phyloP scores from a whole-genome alignment of 2,329 filamentous ascomycete species.

The Ophiostoma ips region DNA sequence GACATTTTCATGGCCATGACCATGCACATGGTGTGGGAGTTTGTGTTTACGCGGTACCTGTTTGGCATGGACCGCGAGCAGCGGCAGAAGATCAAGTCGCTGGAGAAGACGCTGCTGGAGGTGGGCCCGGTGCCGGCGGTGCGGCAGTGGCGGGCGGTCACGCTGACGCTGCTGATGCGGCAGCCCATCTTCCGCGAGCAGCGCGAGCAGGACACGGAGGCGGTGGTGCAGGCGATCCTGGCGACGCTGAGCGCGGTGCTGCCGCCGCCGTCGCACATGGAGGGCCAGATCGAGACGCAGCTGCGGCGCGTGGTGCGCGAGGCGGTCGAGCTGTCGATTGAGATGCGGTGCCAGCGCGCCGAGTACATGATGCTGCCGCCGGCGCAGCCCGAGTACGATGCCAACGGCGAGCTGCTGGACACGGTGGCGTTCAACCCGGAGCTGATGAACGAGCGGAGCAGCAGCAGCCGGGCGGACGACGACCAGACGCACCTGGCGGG shows the following conservation, averaged over 20 bases:
- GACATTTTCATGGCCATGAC: conserved; percentile 98
- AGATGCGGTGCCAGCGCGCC: conserved; percentile 93
- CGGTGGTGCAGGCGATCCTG: conserved; percentile 85
- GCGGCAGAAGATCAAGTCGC: conserved; percentile 87
- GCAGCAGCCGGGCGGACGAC: conserved; percentile 27
- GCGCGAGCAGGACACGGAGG: conserved; percentile 80
- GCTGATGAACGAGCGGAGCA: conserved; percentile 86
- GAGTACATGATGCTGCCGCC: conserved; percentile 99
- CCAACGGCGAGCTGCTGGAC: conserved; percentile 74
- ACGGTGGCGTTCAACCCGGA: conserved; percentile 86
- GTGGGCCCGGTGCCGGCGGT: conserved; percentile 82
- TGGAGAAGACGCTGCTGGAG: conserved; percentile 84
- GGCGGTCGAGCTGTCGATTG: conserved; percentile 80
- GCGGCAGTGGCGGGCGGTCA: conserved; percentile 92
- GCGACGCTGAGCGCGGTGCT: conserved; percentile 71
- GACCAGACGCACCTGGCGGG: conserved; percentile 38
- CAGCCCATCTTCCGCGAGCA: conserved; percentile 69
- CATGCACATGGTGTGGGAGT: conserved; percentile 99
- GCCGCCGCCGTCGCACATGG: conserved; percentile 69
- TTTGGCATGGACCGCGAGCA: conserved; percentile 99
- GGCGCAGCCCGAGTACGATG: conserved; percentile 86
- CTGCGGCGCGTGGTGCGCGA: conserved; percentile 77
- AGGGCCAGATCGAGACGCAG: conserved; percentile 68
- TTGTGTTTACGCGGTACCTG: conserved; percentile 91
- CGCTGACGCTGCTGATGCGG: conserved; percentile 73